A percentile compares a stretch with the other conserved stretches of the same genome.
Conservation (phyloP, 2,329 filamentous ascomycete species). For the Colletotrichum higginsianum region DNA sequence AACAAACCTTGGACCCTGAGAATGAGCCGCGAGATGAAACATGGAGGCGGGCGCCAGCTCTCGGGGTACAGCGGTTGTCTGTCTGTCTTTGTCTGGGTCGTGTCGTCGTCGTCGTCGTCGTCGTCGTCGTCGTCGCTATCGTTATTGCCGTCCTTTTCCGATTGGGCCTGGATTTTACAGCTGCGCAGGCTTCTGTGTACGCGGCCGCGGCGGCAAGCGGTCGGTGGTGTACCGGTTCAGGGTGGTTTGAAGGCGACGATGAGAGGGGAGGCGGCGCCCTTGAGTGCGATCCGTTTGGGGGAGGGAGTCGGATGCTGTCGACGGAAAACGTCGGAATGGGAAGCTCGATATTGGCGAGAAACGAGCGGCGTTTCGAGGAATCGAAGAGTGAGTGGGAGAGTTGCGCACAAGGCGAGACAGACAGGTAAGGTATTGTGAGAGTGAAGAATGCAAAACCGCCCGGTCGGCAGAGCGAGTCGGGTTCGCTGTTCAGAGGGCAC, state of each 20-base stretch:
- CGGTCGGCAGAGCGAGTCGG: slow-evolving; percentile 32
- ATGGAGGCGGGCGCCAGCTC: slow-evolving; percentile 39
- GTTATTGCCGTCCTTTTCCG: no score
- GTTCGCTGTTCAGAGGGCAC: slow-evolving; percentile 1
- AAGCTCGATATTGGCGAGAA: slow-evolving; percentile 15
- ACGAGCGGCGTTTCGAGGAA: slow-evolving; percentile 19
- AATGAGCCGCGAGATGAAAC: slow-evolving; percentile 39
- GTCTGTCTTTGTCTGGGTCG: slow-evolving; percentile 7
- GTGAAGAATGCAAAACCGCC: slow-evolving; percentile 4
- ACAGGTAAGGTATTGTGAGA: background rate
- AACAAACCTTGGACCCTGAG: slow-evolving; percentile 34
- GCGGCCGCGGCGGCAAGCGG: background rate
- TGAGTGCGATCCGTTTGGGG: background rate
- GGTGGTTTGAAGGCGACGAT: background rate
- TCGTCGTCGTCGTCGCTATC: background rate
- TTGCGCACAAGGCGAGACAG: background rate
- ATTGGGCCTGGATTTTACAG: background rate
- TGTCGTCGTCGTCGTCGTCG: background rate
- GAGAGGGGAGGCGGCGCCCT: no score
- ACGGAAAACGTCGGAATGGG: background rate
- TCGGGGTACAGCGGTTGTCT: slow-evolving; percentile 15
- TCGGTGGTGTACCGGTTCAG: slow-evolving; percentile 18
- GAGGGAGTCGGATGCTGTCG: slow-evolving; percentile 7
- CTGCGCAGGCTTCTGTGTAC: background rate
- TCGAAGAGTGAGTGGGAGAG: slow-evolving; percentile 2